phyloP scores from a whole-genome alignment of 2,329 filamentous ascomycete species.

The Fusarium pilosicola region DNA sequence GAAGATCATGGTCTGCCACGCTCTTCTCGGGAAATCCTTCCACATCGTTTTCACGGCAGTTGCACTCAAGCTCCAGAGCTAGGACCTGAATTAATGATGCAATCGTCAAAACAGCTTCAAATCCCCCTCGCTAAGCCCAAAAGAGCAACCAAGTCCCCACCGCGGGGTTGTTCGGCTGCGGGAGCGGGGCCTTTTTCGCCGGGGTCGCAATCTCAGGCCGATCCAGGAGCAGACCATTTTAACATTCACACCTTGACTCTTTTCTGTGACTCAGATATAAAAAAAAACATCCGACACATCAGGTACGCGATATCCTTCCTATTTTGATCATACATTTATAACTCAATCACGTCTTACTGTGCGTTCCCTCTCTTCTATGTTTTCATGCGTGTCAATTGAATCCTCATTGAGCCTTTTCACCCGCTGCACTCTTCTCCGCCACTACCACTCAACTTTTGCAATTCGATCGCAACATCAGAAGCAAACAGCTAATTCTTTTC shows the following conservation, averaged over 20 bases:
- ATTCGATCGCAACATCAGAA: neutral
- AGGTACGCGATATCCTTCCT: slow-evolving; percentile 8
- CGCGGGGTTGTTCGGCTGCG: slow-evolving; percentile 21
- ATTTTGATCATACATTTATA: neutral
- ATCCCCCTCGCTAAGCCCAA: slow-evolving; percentile 20
- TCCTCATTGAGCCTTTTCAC: slow-evolving; percentile 1
- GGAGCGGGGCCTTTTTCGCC: slow-evolving; percentile 40
- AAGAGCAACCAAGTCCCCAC: neutral
- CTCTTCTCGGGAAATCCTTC: neutral
- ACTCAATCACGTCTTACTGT: neutral
- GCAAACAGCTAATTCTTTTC: slow-evolving; percentile 7
- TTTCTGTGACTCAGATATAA: slow-evolving; percentile 39
- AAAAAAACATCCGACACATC: slow-evolving; percentile 2
- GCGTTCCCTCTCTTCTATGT: neutral
- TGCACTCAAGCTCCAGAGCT: neutral
- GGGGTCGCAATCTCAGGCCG: slow-evolving; percentile 15
- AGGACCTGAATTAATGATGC: slow-evolving; percentile 20
- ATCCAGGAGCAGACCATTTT: slow-evolving; percentile 22
- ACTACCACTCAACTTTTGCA: neutral
- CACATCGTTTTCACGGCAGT: neutral
- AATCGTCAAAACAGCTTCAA: slow-evolving; percentile 11
- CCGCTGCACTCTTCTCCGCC: neutral
- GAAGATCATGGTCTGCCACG: fast-evolving
- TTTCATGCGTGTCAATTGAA: slow-evolving; percentile 2
- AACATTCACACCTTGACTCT: slow-evolving; percentile 14